These are phyloP conservation scores for Blastobotrys terrestris DNA, from an alignment of 805 yeast genomes.

Conservation along the genomic window DNA sequence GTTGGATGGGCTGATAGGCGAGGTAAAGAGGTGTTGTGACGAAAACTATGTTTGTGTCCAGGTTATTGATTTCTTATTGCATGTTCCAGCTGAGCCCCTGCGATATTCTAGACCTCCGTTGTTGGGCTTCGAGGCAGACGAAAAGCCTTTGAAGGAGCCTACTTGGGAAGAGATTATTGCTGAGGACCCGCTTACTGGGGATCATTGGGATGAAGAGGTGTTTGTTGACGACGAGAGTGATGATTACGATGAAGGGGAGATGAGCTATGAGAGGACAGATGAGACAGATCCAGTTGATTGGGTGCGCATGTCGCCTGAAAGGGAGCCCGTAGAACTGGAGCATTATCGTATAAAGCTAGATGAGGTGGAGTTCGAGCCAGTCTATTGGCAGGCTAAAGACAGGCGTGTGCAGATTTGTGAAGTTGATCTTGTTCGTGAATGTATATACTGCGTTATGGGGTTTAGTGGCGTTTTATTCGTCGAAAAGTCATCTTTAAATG, in stretches of 20 bases:
- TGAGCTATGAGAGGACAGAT: background rate
- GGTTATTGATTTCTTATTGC: constrained; percentile 18
- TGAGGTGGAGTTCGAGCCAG: background rate
- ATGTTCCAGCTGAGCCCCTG: constrained; percentile 15
- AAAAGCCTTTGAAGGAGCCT: constrained; percentile 2
- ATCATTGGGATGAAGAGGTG: constrained; percentile 24
- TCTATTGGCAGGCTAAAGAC: background rate
- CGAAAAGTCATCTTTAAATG: background rate
- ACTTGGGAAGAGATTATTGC: constrained; percentile 25
- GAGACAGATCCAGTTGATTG: background rate
- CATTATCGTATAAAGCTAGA: background rate
- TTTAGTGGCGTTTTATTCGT: constrained; percentile 5
- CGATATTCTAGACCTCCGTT: background rate
- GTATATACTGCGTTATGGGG: constrained; percentile 14
- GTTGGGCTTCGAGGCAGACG: constrained; percentile 1
- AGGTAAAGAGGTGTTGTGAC: constrained; percentile 16
- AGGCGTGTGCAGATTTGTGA: constrained; percentile 5
- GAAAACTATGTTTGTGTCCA: constrained; percentile 14
- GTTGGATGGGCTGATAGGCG: constrained; percentile 16
- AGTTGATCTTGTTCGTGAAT: constrained; percentile 16
- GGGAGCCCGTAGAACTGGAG: background rate
- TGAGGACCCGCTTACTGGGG: constrained; percentile 27
- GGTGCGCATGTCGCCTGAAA: no score
- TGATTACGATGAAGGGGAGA: background rate
- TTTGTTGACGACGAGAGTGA: constrained; percentile 2